Evolutionary conservation across 2,329 filamentous ascomycete species (phyloP), one percentile per base, ranked within the genome.

Genomic region (Geosmithia flava): DNA sequence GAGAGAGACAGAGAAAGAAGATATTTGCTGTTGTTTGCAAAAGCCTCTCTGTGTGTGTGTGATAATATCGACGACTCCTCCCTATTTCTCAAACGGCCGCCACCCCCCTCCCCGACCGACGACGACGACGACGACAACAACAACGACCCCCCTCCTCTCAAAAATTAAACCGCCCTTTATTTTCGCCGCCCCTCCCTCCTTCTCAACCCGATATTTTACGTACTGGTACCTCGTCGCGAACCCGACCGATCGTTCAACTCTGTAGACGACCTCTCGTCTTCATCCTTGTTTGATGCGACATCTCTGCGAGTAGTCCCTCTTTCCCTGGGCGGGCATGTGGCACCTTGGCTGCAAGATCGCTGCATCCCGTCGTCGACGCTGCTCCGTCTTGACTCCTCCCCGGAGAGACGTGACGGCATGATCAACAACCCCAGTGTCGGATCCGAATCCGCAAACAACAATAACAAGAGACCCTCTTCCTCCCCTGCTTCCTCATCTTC

Each of bases 331-430:
- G 45, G 45, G 30, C n/a, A 47, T 47, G 45, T 41, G 45, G 45
- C 45, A 47, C 45, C 45, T 47, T 40, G 45, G 29, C 45, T 20
- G 37, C 30, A 23, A 40, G 37, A 47, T 19, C 37, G 29, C 30
- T 23, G 43, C n/a, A 30, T 23, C 43, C 20, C 16, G 16, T 27
- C 27, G 29, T 45, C 23, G 30, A 37, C 33, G 33, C 33, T 37
- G 5, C 33, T 27, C 33, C 10, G 33, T 37, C 33, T 37, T 37
- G 33, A 13, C 6, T 11, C 20, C n/a, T 27, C 10, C 29, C 44
- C 23, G 10, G 41, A 42, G 15, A 42, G 33, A 37, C 33, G 33
- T 37, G 33, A 13, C 33, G 33, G 33, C 33, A 37, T 37, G 33
- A 37, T 37, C 33, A 13, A 37, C 33, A 16, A 37, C 10, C 15